A percentile compares a stretch with the other conserved stretches of the same genome.
Evolutionary conservation across 768 basidiomycete genomes (phyloP).

Genomic region (Cystofilobasidium macerans): DNA sequence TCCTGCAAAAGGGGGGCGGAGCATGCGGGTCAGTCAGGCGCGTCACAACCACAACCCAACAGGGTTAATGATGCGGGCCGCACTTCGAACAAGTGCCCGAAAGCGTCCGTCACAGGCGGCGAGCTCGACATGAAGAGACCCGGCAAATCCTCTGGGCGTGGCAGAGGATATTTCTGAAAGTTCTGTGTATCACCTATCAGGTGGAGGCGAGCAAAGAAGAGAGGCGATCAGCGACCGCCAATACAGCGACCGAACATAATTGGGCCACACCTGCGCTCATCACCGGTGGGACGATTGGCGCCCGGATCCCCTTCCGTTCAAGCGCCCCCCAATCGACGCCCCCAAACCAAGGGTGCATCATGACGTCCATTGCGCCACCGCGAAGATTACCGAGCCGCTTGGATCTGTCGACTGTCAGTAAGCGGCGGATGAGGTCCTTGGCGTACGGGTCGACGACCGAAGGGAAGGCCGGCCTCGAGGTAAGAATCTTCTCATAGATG

Average conservation of each 20-base stretch:
- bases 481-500: conserved; percentile 94
- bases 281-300: conserved; percentile 38
- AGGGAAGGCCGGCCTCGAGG: conserved; percentile 83
- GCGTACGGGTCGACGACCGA: conserved; percentile 77
- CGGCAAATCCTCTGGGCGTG: conserved; percentile 15
- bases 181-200: conserved; percentile 71
- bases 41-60: too few relatives aligned
- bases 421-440: conserved; percentile 72
- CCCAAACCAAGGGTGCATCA: conserved; percentile 38
- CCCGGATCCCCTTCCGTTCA: conserved; percentile 73
- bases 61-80: background rate
- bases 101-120: background rate
- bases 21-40: too few relatives aligned
- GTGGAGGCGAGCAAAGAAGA: conserved; percentile 64
- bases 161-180: conserved; percentile 46
- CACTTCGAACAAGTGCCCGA: conserved; percentile 11
- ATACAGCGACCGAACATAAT: background rate
- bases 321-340: conserved; percentile 87
- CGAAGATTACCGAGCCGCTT: conserved; percentile 87
- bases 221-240: conserved; percentile 52
- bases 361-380: conserved; percentile 80
- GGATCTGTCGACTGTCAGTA: conserved; percentile 81
- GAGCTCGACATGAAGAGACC: conserved; percentile 16
- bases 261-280: background rate
- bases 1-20: too few relatives aligned